Evolutionary conservation across 495 filamentous ascomycete genomes (phyloP), one percentile per base, ranked within the genome.

Genomic region (Lophiostoma macrostomum): DNA sequence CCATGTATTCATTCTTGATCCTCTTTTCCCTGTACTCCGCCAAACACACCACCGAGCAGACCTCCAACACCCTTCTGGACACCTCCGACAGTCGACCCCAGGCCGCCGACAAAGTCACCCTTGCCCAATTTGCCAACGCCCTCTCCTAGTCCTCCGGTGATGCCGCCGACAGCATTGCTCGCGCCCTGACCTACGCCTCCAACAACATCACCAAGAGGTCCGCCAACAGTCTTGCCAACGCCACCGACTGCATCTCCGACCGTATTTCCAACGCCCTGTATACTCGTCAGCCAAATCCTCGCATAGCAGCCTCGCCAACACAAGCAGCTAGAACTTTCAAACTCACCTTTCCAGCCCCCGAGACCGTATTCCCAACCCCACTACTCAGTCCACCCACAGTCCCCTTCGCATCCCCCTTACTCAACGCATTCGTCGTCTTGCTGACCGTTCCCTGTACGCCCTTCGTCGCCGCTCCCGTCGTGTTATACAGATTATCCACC

Each of bases 301-400:
- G n/a, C n/a, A n/a, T n/a, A n/a, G n/a, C n/a, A n/a, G n/a, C n/a
- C n/a, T n/a, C n/a, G n/a, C n/a, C n/a, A n/a, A n/a, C n/a, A n/a
- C 23, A 18, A 5, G 29, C 48, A 22, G 36, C 56, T 56, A 48
- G 30, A 16, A 31, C 10, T 31, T 27, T 6, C 29, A 5, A 35
- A 53, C 56, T 32, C 14, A 48, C 59, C 53, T 54, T 54, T 11
- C 59, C 59, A 27, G 45, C 49, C 1, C 53, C 59, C n/a, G 14
- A 16, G 27, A 62, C 59, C 12, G 59, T 62, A 48, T 62, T 58
- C 27, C 59, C 59, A 7, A 62, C 48, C 5, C 59, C 59, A 23
- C 25, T 34, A 4, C 39, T 27, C 41, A 54, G 20, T 2, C 60
- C 60, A 1, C 27, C 55, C 1, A 47, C 60, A 22, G 60, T 56